These are phyloP conservation scores for Nigrospora oryzae DNA, from an alignment of 2,329 filamentous ascomycete genomes.

Conservation along the genomic window DNA sequence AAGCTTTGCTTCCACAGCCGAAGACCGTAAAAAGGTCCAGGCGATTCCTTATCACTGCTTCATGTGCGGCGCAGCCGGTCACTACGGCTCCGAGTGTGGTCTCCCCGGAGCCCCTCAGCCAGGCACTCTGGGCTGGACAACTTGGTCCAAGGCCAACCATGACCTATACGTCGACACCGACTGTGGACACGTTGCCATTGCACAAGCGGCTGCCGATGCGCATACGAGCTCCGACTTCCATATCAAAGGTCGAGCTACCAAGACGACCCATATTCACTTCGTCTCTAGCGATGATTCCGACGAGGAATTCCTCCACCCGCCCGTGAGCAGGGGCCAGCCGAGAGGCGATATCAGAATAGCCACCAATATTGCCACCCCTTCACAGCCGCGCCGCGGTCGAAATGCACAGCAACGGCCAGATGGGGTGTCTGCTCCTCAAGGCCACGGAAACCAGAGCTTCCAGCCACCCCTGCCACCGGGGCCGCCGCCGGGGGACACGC, in stretches of 20 bases:
- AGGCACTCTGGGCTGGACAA: slow-evolving; percentile 24
- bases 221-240: slow-evolving; percentile 11
- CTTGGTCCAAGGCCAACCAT: slow-evolving; percentile 43
- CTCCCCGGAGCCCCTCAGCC: slow-evolving; percentile 10
- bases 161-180: slow-evolving; percentile 39
- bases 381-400: neutral
- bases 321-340: slow-evolving; percentile 10
- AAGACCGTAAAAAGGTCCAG: slow-evolving; percentile 36
- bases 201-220: slow-evolving; percentile 8
- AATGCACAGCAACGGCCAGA: too few species aligned
- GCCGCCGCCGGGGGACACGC: too few species aligned
- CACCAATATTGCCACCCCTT: slow-evolving; percentile 12
- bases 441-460: too few species aligned
- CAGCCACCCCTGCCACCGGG: too few species aligned
- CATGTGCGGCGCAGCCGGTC: slow-evolving; percentile 41
- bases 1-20: slow-evolving; percentile 35
- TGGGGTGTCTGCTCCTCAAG: too few species aligned
- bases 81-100: slow-evolving; percentile 50
- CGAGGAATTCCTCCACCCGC: slow-evolving; percentile 18
- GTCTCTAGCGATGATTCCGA: slow-evolving; percentile 23
- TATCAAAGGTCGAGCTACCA: slow-evolving; percentile 16
- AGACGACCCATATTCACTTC: slow-evolving; percentile 18
- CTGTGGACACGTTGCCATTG: slow-evolving; percentile 29
- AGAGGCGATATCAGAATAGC: slow-evolving; percentile 18
- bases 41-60: slow-evolving; percentile 46